Base-by-base conservation (phyloP, 2,329 filamentous ascomycete species). In the Fusarium siculi region DNA sequence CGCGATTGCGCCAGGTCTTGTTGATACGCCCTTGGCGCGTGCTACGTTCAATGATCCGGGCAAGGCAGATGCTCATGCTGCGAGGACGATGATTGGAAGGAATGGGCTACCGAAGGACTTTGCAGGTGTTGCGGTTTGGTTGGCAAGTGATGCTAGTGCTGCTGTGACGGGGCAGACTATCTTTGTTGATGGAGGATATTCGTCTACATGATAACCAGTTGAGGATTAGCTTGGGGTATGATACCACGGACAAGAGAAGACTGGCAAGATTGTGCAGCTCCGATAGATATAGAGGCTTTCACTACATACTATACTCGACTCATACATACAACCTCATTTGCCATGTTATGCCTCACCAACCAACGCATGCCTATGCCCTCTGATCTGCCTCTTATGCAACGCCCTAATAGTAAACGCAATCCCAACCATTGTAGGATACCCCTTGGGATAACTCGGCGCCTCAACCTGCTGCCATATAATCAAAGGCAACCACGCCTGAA, bases 401-500 rank as follows among this genome's bases (percentile, higher is more conserved):
- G 23, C 76, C 7, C 86, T 79, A 30, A 89, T 87, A 2, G 80
- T 56, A 32, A 91, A 82, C 0, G 89, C 81, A 12, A 83, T 87
- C 0, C 75, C 82, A 9, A 87, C 80, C 70, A 87, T 85, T 0
- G 89, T 90, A 15, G 89, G 84, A 59, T 87, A 92, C 0, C 90
- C 91, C 73, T 90, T 92, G 1, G 81, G 82, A 63, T 92, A 93
- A 44, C 81, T 72, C 1, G 91, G 91, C 0, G 87, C 88, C 67
- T 92, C 89, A 1, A 91, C 84, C 78, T 92, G 89, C 80, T 90
- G 88, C 91, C 90, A 93, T 4, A 92, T 86, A 14, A 92, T 77
- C 28, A 92, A 83, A 9, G 92, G 92, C 44, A 93, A 78, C 92
- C 92, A 93, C 0, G 91, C 90, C 76, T 93, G 90, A 50, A 93